These are phyloP conservation scores for Alternaria triticimaculans DNA, from an alignment of 2,329 filamentous ascomycete species.

Conservation along the genomic window DNA sequence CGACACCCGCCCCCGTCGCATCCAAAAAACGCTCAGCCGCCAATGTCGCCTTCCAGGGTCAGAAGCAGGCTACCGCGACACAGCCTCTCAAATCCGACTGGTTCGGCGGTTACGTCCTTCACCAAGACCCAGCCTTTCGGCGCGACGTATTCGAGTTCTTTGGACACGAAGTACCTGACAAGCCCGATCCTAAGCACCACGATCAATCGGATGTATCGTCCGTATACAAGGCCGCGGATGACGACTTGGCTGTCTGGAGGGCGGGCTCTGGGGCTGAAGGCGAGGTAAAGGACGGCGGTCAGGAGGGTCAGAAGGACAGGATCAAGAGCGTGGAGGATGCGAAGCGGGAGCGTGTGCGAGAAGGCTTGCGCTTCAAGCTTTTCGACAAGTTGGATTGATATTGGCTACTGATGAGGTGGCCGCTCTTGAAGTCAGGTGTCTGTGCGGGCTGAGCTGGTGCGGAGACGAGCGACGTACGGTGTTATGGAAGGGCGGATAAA, in stretches of 20 bases:
- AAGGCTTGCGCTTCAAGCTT: background rate
- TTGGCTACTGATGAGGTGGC: too few species aligned
- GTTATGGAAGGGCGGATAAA: background rate
- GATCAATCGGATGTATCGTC: background rate
- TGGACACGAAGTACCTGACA: background rate
- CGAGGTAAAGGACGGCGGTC: background rate
- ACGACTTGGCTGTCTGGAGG: slow-evolving; percentile 20
- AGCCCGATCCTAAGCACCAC: slow-evolving; percentile 71
- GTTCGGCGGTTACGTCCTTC: slow-evolving; percentile 70
- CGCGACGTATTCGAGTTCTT: slow-evolving; percentile 15
- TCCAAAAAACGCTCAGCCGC: background rate
- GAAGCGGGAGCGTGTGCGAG: background rate
- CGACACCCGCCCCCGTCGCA: slow-evolving; percentile 53
- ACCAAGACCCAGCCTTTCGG: slow-evolving; percentile 7
- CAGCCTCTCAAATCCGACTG: slow-evolving; percentile 56
- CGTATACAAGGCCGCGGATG: slow-evolving; percentile 14
- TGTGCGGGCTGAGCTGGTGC: background rate
- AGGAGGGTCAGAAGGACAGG: background rate
- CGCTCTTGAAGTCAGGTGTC: background rate
- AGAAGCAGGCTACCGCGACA: background rate
- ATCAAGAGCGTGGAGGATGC: background rate
- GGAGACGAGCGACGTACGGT: too few species aligned
- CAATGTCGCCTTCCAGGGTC: background rate
- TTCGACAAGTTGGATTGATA: background rate
- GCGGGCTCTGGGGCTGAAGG: background rate